Conservation (phyloP, 495 filamentous ascomycete genomes). For the Penicillium odoratum region DNA sequence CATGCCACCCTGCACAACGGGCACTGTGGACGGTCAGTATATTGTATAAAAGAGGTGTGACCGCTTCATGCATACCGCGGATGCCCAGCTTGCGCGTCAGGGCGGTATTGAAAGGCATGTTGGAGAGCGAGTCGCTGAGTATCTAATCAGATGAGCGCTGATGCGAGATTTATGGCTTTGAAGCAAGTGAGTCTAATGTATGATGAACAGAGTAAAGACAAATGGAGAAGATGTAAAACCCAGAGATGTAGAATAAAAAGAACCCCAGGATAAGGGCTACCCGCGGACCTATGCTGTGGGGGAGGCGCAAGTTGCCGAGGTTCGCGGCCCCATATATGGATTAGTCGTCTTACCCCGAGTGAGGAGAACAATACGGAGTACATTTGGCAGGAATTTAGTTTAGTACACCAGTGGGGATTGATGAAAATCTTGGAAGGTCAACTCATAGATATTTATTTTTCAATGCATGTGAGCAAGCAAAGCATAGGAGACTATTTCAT, state of each 20-base stretch:
- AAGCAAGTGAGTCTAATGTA: not conserved
- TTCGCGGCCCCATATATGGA: slow-evolving; percentile 16
- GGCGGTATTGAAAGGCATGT: slow-evolving; percentile 87
- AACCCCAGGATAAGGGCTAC: slow-evolving; percentile 5
- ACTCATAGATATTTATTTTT: not conserved
- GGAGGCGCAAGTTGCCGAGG: slow-evolving; percentile 38
- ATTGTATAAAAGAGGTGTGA: not conserved
- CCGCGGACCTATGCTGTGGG: slow-evolving; percentile 37
- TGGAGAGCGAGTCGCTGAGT: slow-evolving; percentile 1
- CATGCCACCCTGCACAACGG: slow-evolving; percentile 98
- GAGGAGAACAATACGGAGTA: not conserved
- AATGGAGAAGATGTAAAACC: not conserved
- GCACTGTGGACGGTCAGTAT: slow-evolving; percentile 56
- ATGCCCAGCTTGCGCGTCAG: slow-evolving; percentile 90
- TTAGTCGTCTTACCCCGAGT: slow-evolving; percentile 11
- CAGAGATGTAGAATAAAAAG: slow-evolving; percentile 3
- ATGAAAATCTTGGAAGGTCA: not conserved
- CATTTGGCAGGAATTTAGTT: too few species aligned
- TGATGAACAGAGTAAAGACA: not conserved
- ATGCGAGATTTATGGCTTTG: not conserved
- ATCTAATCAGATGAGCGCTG: slow-evolving; percentile 3
- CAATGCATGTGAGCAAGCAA: not conserved
- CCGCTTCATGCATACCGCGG: slow-evolving; percentile 54
- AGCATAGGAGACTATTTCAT: not conserved
- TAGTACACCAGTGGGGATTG: too few species aligned